Conservation (phyloP, 192 early-diverging fungal species). For the Coemansia sp. region DNA sequence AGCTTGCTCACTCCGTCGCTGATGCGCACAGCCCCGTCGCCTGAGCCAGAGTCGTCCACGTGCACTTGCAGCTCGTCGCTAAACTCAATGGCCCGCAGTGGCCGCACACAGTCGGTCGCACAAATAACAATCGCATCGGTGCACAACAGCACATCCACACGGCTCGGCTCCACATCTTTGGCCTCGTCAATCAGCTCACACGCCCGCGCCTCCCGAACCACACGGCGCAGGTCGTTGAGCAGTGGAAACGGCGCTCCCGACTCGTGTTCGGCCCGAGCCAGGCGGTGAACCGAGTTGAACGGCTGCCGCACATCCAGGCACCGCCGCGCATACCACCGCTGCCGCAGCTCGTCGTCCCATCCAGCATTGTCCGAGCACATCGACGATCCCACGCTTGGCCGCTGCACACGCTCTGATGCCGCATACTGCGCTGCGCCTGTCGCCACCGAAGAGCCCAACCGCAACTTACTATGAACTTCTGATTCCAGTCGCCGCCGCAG, state of each 20-base stretch:
- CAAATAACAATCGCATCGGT: slow-evolving; percentile 37
- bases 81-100: slow-evolving; percentile 39
- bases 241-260: slow-evolving; percentile 30
- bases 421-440: neutral
- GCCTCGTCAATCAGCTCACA: neutral
- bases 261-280: slow-evolving; percentile 40
- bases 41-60: neutral
- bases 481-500: neutral
- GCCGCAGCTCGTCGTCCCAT: slow-evolving; percentile 45
- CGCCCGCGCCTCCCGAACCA: slow-evolving; percentile 25
- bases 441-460: neutral
- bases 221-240: slow-evolving; percentile 42
- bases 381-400: slow-evolving; percentile 18
- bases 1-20: neutral
- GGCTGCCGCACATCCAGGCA: slow-evolving; percentile 40
- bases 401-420: neutral
- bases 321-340: slow-evolving; percentile 45
- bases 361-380: slow-evolving; percentile 3
- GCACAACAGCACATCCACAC: slow-evolving; percentile 35
- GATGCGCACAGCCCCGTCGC: slow-evolving; percentile 10
- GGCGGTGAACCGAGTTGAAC: slow-evolving; percentile 39
- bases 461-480: neutral
- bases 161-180: neutral
- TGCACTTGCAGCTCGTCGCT: slow-evolving; percentile 30
- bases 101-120: slow-evolving; percentile 1